Conservation (phyloP, 2,329 filamentous ascomycete genomes). For the Fusarium sp. region DNA sequence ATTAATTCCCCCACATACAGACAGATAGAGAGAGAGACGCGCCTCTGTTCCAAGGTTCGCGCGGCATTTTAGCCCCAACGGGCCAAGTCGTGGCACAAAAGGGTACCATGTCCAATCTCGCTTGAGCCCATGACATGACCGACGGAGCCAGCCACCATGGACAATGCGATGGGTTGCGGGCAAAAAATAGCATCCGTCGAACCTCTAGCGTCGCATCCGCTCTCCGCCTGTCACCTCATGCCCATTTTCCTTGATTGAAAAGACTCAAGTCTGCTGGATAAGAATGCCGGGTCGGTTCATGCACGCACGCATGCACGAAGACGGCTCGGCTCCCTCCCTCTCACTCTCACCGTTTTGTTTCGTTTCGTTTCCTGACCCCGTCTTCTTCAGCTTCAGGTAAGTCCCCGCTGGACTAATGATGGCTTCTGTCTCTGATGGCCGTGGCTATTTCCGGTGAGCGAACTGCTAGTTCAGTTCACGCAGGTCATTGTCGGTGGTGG, state of each 20-base stretch:
- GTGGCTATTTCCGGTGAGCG: conserved; percentile 16
- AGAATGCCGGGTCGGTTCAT: not conserved
- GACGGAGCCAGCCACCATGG: conserved; percentile 19
- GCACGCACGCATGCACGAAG: not conserved
- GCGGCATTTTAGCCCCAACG: not conserved
- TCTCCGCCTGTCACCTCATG: conserved; percentile 15
- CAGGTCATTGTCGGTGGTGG: not conserved
- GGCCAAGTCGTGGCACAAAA: conserved; percentile 8
- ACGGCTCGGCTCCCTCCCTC: conserved; percentile 5
- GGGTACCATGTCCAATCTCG: conserved; percentile 34
- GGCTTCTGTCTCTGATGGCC: conserved; percentile 1
- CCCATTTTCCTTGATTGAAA: not conserved
- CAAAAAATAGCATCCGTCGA: conserved; percentile 22
- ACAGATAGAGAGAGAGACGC: not conserved
- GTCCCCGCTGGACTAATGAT: not conserved
- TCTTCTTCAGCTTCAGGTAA: conserved; percentile 33
- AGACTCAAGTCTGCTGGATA: not conserved
- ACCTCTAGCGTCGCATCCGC: conserved; percentile 13
- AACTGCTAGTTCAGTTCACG: conserved; percentile 4
- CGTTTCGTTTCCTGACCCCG: conserved; percentile 17
- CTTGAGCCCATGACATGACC: conserved; percentile 35
- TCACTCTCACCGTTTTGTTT: conserved; percentile 32
- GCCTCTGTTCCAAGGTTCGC: not conserved
- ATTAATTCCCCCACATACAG: not conserved
- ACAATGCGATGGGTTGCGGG: not conserved